Conservation (phyloP, 495 filamentous ascomycete species). For the Aspergillus olivimuriae region DNA sequence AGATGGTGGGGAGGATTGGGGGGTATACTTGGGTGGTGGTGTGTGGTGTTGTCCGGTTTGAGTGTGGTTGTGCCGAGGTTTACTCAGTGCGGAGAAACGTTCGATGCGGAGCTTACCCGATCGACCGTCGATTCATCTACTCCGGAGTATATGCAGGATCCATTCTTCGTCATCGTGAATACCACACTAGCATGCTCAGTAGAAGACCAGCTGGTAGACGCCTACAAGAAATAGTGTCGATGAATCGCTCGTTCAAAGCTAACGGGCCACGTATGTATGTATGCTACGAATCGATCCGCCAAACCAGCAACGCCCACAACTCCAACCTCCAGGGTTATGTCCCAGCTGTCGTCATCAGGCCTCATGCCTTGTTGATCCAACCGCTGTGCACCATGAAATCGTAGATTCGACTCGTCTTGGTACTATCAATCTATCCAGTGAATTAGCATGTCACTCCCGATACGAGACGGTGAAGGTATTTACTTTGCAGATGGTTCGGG, state of each 20-base stretch:
- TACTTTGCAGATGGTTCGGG: conserved; percentile 62
- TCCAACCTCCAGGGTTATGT: neutral
- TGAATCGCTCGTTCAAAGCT: neutral
- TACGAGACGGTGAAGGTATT: neutral
- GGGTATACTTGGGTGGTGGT: neutral
- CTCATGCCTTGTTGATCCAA: conserved; percentile 73
- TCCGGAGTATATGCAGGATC: too few species aligned
- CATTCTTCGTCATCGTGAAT: too few species aligned
- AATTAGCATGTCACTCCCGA: conserved; percentile 7
- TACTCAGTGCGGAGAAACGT: conserved; percentile 18
- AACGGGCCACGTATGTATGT: neutral
- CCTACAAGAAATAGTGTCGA: too few species aligned
- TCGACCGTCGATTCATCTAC: too few species aligned
- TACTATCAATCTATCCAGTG: conserved; percentile 53
- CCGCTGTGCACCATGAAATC: conserved; percentile 92
- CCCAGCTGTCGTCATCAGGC: too few species aligned
- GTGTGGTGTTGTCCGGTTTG: neutral
- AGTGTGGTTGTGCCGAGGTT: conserved; percentile 1
- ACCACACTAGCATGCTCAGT: too few species aligned
- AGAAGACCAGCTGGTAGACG: too few species aligned
- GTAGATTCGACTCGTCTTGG: conserved; percentile 66
- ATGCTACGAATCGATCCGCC: neutral
- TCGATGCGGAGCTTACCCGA: neutral
- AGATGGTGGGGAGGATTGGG: too few species aligned
- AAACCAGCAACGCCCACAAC: neutral